A percentile compares a stretch with the other conserved stretches of the same genome.
Conservation (phyloP, 225 moss, liverwort and hornwort genomes). For the Physcomitrium patens region DNA sequence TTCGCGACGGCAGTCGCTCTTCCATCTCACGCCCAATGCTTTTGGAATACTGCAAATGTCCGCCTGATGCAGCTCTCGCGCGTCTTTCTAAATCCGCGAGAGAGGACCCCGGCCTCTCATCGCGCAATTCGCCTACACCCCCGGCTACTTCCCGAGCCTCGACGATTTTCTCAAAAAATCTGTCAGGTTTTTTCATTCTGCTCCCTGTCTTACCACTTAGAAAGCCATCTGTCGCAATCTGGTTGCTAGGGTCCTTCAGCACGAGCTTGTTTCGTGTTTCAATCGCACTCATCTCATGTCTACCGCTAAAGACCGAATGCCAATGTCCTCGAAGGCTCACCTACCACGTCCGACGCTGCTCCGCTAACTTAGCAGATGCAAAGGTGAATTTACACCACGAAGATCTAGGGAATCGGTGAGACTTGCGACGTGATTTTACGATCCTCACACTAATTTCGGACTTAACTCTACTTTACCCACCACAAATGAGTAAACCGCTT, state of each 20-base stretch:
- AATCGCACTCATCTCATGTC: slow-evolving; percentile 29
- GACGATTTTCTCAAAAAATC: slow-evolving; percentile 21
- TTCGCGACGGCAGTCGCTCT: slow-evolving; percentile 38
- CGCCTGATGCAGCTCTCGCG: slow-evolving; percentile 30
- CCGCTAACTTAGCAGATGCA: slow-evolving; percentile 6
- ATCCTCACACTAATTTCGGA: slow-evolving; percentile 17
- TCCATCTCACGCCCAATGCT: slow-evolving; percentile 46
- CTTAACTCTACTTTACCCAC: background rate
- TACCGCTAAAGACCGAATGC: slow-evolving; percentile 2
- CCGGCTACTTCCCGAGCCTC: background rate
- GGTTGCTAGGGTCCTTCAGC: background rate
- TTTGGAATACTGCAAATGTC: slow-evolving; percentile 21
- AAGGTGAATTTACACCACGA: slow-evolving; percentile 20
- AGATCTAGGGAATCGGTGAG: slow-evolving; percentile 27
- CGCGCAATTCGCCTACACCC: slow-evolving; percentile 12
- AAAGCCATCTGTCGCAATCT: slow-evolving; percentile 35
- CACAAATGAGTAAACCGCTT: background rate
- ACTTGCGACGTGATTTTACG: slow-evolving; percentile 24
- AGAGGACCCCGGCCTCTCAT: slow-evolving; percentile 27
- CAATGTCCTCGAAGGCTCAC: slow-evolving; percentile 13
- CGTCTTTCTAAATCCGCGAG: slow-evolving; percentile 42
- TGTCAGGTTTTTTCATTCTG: slow-evolving; percentile 32
- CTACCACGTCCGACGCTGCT: background rate
- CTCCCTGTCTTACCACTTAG: background rate
- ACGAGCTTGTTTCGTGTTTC: slow-evolving; percentile 20